These are phyloP conservation scores for Coriolopsis trogii DNA, from an alignment of 1,284 basidiomycete species.

Conservation along the genomic window DNA sequence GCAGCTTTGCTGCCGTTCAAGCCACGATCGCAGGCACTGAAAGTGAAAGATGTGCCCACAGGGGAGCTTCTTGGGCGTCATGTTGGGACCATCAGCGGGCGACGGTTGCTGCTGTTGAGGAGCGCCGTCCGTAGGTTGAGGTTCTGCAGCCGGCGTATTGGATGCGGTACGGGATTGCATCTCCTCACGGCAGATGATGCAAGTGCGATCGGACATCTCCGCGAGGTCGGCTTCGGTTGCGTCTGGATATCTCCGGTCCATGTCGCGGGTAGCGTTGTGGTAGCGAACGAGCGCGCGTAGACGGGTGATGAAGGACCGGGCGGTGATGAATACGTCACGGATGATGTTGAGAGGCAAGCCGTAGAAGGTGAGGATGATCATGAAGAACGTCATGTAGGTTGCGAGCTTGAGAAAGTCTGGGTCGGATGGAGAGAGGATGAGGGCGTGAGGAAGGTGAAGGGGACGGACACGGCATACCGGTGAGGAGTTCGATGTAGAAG, in stretches of 20 bases:
- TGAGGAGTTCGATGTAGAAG: slow-evolving; percentile 93
- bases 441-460: no score
- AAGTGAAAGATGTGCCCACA: slow-evolving; percentile 99
- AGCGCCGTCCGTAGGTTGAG: slow-evolving; percentile 26
- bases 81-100: slow-evolving; percentile 60
- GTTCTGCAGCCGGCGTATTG: slow-evolving; percentile 12
- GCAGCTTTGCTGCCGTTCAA: slow-evolving; percentile 95
- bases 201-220: slow-evolving; percentile 85
- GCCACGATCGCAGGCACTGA: slow-evolving; percentile 95
- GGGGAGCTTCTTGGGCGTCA: slow-evolving; percentile 93
- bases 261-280: slow-evolving; percentile 92
- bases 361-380: slow-evolving; percentile 90
- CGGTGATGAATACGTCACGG: slow-evolving; percentile 95
- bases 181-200: slow-evolving; percentile 99
- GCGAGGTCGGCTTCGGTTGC: slow-evolving; percentile 88
- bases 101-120: slow-evolving; percentile 17
- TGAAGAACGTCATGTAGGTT: slow-evolving; percentile 93
- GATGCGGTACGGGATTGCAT: slow-evolving; percentile 57
- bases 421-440: no score
- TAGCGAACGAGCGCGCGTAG: slow-evolving; percentile 90
- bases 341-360: slow-evolving; percentile 97
- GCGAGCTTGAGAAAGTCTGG: slow-evolving; percentile 93
- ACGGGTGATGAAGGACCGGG: slow-evolving; percentile 87
- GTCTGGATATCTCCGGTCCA: slow-evolving; percentile 96
- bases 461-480: slow-evolving; percentile 56